Percentiles rank a stretch among this genome's conserved stretches.
Conservation (phyloP, 1,284 basidiomycete species). For the Inonotus obliquus region DNA sequence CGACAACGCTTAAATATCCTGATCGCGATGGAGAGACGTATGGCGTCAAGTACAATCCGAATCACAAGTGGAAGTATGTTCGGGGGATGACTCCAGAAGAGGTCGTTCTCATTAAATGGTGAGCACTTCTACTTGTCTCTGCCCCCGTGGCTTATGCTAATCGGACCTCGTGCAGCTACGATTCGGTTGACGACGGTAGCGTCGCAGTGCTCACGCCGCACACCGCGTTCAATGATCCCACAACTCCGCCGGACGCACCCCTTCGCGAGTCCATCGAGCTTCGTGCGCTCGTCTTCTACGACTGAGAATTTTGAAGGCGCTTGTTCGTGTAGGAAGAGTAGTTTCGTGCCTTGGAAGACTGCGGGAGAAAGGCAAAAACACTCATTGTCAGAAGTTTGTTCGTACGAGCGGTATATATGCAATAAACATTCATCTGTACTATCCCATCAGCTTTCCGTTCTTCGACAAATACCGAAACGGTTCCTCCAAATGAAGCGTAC, state of each 20-base stretch:
- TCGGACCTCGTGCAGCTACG: slow-evolving; percentile 25
- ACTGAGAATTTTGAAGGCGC: slow-evolving; percentile 10
- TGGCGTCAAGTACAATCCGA: slow-evolving; percentile 45
- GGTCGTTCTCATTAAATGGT: slow-evolving; percentile 66
- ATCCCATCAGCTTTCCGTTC: slow-evolving; percentile 22
- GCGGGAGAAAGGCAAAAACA: too few relatives aligned
- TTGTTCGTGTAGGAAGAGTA: not conserved
- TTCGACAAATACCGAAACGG: slow-evolving; percentile 13
- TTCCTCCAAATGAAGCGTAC: slow-evolving; percentile 13
- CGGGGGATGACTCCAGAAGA: slow-evolving; percentile 60
- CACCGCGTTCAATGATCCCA: slow-evolving; percentile 37
- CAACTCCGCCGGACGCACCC: slow-evolving; percentile 30
- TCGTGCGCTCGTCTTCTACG: slow-evolving; percentile 35
- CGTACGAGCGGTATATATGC: not conserved
- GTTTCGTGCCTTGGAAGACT: too few relatives aligned
- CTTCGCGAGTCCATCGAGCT: slow-evolving; percentile 36
- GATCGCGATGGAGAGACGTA: slow-evolving; percentile 56
- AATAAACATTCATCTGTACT: not conserved
- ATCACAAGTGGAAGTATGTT: slow-evolving; percentile 63
- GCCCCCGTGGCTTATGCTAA: not conserved
- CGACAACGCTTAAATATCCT: slow-evolving; percentile 47
- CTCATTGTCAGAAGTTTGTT: not conserved
- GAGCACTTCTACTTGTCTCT: slow-evolving; percentile 21
- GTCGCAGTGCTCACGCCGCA: slow-evolving; percentile 41
- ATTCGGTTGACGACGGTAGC: slow-evolving; percentile 33